phyloP scores from a whole-genome alignment of 805 yeast genomes.

The Saturnispora quitensis region DNA sequence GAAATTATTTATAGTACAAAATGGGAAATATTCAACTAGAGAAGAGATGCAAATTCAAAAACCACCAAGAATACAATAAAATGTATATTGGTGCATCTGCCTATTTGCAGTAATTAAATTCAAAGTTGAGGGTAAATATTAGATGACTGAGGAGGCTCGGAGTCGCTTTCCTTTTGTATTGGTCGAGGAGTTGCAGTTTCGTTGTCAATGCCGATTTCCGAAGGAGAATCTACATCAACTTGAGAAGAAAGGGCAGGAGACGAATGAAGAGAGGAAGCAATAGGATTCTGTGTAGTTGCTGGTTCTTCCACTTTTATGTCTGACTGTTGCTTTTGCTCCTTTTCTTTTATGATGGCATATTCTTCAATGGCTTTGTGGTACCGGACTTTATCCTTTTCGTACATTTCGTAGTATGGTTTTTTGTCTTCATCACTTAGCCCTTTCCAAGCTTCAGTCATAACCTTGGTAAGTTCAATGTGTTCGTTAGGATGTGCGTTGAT shows the following conservation, averaged over 20 bases:
- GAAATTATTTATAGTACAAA: not conserved
- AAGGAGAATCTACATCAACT: not conserved
- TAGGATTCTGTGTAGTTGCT: not conserved
- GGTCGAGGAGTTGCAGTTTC: not conserved
- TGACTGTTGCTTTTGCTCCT: conserved; percentile 8
- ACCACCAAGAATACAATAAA: not conserved
- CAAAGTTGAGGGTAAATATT: conserved; percentile 1
- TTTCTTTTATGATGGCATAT: conserved; percentile 23
- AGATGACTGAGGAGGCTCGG: not conserved
- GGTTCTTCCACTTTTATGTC: conserved; percentile 3
- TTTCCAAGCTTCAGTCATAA: conserved; percentile 83
- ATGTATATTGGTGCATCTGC: not conserved
- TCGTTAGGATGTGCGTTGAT: conserved; percentile 45
- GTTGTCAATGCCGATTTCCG: not conserved
- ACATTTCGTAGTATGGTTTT: conserved; percentile 63
- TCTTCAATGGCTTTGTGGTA: conserved; percentile 64
- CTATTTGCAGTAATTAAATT: not conserved
- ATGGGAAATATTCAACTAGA: not conserved
- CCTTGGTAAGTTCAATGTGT: conserved; percentile 59
- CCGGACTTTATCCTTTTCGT: conserved; percentile 69
- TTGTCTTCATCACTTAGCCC: conserved; percentile 57
- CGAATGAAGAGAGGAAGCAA: not conserved
- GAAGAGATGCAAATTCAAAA: not conserved
- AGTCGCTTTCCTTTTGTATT: not conserved
- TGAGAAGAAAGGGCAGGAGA: not conserved